These are phyloP conservation scores for Plasmodium vivax DNA, from an alignment of 169 alveolate genomes.

Conservation along the genomic window DNA sequence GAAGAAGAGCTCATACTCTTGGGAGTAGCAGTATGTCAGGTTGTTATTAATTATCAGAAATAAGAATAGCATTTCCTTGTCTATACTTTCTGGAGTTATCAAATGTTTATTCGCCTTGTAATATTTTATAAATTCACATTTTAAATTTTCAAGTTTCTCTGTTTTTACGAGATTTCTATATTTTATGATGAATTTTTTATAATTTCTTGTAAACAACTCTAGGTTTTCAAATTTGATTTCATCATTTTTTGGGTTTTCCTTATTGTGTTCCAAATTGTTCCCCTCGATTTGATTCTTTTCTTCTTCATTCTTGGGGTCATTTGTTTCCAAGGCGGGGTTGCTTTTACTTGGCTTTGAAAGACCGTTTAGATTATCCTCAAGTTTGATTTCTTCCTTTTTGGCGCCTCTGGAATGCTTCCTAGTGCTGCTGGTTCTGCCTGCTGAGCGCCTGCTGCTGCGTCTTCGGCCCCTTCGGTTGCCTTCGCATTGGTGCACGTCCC, in stretches of 20 bases:
- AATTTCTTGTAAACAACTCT: constrained; percentile 39
- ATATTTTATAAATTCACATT: constrained; percentile 46
- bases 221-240: neutral
- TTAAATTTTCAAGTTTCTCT: constrained; percentile 23
- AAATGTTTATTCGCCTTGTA: constrained; percentile 11
- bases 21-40: neutral
- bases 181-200: constrained; percentile 20
- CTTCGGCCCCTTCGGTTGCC: neutral
- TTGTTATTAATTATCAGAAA: constrained; percentile 60
- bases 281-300: neutral
- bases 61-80: neutral
- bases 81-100: constrained; percentile 17
- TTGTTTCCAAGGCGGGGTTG: neutral
- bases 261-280: neutral
- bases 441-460: neutral
- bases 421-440: neutral
- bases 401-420: neutral
- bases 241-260: neutral
- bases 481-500: neutral
- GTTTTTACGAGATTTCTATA: constrained; percentile 27
- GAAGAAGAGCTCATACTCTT: constrained; percentile 26
- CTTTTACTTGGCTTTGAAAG: neutral
- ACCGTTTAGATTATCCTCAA: neutral
- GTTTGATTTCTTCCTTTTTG: neutral
- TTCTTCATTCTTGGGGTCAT: neutral